Base-by-base conservation (phyloP, 306 rosid genomes). In the Cicer pinnatifidum region DNA sequence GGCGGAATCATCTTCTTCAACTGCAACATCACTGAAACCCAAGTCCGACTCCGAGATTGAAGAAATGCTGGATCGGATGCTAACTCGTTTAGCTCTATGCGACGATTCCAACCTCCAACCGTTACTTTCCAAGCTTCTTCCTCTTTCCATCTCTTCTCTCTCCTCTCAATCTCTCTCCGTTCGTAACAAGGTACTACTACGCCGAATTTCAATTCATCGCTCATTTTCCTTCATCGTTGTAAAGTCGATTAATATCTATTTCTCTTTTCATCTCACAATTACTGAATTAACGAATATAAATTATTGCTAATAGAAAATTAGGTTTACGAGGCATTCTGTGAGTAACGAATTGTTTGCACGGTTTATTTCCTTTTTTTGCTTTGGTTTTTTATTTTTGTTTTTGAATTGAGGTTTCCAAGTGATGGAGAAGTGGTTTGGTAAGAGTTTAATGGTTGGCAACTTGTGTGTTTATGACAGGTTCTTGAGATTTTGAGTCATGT, bases 401-500 rank as follows among this genome's bases (percentile, higher is more conserved):
- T 54, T 54, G 10, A 16, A 16, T 54, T 19, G 61, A 6, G 61
- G 37, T 54, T 54, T 48, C 7, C 11, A 40, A 28, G 46, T 28
- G 53, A 28, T 51, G 19, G 37, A 19, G 52, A 71, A 17, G 58
- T 20, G 61, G 68, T 66, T 11, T 47, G 63, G 60, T 16, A 5
- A 72, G 1, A 20, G 39, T 59, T 71, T 67, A 13, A 4, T 70
- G 59, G 15, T 65, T 67, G 69, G 64, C 7, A 33, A 17, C n/a
- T 78, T 76, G 28, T 64, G 48, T 23, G 77, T 20, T 53, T 17
- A 2, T 80, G 44, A 65, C 84, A 94, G 98, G 98, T 94, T 77
- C 89, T 94, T 68, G 98, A 94, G 89, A 94, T 94, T 76, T 84
- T 94, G 90, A 89, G 94, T 81, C 98, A 93, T n/a, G 91, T 93